A percentile compares a stretch with the other conserved stretches of the same genome.
Evolutionary conservation across 2,329 filamentous ascomycete genomes (phyloP).

Genomic region (Emergomyces africanus): DNA sequence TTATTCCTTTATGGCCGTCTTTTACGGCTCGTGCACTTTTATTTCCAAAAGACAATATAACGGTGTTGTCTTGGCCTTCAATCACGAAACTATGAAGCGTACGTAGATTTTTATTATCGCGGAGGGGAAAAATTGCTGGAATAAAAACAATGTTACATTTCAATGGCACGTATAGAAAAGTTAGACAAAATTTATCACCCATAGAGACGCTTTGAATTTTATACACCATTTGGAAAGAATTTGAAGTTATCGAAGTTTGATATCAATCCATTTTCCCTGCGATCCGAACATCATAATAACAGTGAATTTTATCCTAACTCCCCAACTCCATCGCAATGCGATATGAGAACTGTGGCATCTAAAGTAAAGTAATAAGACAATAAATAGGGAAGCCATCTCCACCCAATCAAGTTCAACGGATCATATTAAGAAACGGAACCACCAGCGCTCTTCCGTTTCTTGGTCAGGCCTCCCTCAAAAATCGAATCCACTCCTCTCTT

Average conservation of each 20-base stretch:
- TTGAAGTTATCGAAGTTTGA: neutral
- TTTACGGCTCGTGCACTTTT: neutral
- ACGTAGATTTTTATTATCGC: neutral
- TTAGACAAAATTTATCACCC: neutral
- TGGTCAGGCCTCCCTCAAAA: conserved; percentile 1
- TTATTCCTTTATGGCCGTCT: neutral
- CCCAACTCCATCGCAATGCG: neutral
- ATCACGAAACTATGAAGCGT: neutral
- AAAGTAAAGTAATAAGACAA: neutral
- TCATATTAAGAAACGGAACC: neutral
- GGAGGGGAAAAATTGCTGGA: no score
- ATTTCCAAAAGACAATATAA: neutral
- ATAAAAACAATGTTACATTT: neutral
- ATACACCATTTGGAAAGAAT: neutral
- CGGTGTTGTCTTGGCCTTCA: neutral
- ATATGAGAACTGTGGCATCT: neutral
- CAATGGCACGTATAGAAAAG: neutral
- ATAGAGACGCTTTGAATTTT: neutral
- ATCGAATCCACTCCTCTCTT: conserved; percentile 12
- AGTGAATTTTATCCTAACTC: neutral
- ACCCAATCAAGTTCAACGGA: neutral
- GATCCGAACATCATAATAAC: neutral
- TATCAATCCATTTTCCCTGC: neutral
- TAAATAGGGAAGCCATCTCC: neutral
- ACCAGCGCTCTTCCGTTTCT: conserved; percentile 7